Evolutionary conservation across 2,329 filamentous ascomycete species (phyloP).

Genomic region (Endocalyx cinctus): DNA sequence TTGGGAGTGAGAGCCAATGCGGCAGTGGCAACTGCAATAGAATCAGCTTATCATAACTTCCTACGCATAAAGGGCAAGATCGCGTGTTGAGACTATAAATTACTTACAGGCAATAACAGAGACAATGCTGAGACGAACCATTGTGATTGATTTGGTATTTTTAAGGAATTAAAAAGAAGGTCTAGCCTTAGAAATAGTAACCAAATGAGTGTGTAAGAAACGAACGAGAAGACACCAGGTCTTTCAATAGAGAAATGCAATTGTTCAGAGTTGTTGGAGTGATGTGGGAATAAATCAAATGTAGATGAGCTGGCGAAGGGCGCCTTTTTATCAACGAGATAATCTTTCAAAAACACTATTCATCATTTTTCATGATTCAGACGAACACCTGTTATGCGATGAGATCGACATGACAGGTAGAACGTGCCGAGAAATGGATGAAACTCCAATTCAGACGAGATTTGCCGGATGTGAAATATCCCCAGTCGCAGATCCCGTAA

Average conservation of each 20-base stretch:
- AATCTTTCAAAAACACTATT: neutral
- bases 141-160: conserved; percentile 19
- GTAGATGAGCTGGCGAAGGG: neutral
- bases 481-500: neutral
- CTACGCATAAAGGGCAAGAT: neutral
- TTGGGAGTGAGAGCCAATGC: conserved; percentile 30
- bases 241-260: conserved; percentile 1
- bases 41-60: conserved; percentile 7
- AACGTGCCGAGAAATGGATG: neutral
- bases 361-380: neutral
- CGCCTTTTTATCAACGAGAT: neutral
- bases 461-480: neutral
- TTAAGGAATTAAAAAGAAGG: neutral
- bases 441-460: neutral
- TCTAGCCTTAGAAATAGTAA: neutral
- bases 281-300: neutral
- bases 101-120: conserved; percentile 26
- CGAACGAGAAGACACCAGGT: conserved; percentile 12
- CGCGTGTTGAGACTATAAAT: conserved; percentile 3
- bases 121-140: conserved; percentile 28
- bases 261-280: neutral
- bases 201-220: conserved; percentile 3
- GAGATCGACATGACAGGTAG: neutral
- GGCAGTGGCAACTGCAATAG: conserved; percentile 23
- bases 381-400: neutral